Base-by-base conservation (phyloP, 2,329 filamentous ascomycete genomes). In the Aureobasidium mangrovei region DNA sequence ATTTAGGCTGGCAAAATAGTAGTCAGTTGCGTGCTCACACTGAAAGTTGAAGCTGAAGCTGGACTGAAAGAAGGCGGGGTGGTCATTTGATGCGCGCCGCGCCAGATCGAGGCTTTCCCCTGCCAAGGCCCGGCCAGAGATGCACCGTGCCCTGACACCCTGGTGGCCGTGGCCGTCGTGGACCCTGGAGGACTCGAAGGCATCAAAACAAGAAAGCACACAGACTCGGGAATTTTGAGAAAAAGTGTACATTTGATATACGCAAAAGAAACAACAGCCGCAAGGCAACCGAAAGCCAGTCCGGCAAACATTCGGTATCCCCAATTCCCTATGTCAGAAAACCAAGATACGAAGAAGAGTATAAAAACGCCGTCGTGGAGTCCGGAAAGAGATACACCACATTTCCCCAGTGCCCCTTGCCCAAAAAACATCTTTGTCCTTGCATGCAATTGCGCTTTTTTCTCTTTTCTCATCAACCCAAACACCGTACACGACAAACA, bases 401-500 rank as follows among this genome's bases (percentile, higher is more conserved):
- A 42, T 52, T n/a, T 28, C 27, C 28, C 41, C 27, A 12, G 27
- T 31, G 41, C 28, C 41, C 32, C 31, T 24, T 44, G 49, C 28
- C 49, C 49, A 39, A 44, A 18, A 43, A 53, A 7, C 18, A 12
- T 28, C 29, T 53, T 27, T 38, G 39, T 53, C 49, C 40, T 43
- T 39, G 40, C 44, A 53, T 53, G 39, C 49, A 53, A 53, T 44
- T 10, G 33, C 49, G 40, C 49, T 53, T 44, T 44, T 53, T 53
- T 44, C 40, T 44, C 40, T 53, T 53, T 43, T 53, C 49, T 53
- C 49, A 4, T 53, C 31, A 38, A n/a, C 49, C 49, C 29, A 53
- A 53, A 53, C 40, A 35, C 49, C 49, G 27, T 36, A 18, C 8
- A 27, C 18, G 32, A 40, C 35, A 24, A 32, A 38, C 33, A 24